These are phyloP conservation scores for Aspergillus hortae DNA, from an alignment of 2,329 filamentous ascomycete genomes.

Conservation along the genomic window DNA sequence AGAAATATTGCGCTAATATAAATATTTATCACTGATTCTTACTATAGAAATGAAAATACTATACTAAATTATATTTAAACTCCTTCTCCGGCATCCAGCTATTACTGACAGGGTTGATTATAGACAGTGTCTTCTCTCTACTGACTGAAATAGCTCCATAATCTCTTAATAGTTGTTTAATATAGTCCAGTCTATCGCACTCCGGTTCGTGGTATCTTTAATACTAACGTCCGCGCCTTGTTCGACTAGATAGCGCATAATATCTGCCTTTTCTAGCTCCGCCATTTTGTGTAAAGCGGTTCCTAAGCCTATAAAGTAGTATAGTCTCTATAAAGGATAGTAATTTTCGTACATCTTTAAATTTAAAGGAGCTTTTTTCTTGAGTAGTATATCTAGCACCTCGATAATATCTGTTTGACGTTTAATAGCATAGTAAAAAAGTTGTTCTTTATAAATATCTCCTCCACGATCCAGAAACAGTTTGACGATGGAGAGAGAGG, in stretches of 20 bases:
- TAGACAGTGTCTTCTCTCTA: no score
- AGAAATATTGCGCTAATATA: no score
- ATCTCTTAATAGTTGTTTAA: no score
- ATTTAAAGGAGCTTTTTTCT: constrained; percentile 16
- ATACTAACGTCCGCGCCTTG: constrained; percentile 17
- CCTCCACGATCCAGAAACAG: constrained; percentile 17
- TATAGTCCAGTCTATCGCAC: no score
- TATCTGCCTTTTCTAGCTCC: constrained; percentile 17
- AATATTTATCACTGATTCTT: no score
- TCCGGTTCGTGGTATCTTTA: no score
- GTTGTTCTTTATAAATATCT: constrained; percentile 19
- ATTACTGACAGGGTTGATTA: no score
- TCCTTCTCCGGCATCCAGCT: no score
- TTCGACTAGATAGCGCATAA: constrained; percentile 15
- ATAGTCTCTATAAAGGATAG: constrained; percentile 16
- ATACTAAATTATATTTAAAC: no score
- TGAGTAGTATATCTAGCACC: constrained; percentile 16
- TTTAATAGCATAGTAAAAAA: constrained; percentile 19
- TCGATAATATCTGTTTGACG: constrained; percentile 12
- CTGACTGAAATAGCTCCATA: no score
- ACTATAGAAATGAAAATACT: no score
- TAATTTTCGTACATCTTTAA: constrained; percentile 19
- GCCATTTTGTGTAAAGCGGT: constrained; percentile 21
- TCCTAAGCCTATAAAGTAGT: constrained; percentile 17
- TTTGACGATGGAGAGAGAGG: constrained; percentile 15